phyloP scores from a whole-genome alignment of 2,329 filamentous ascomycete species.

The Diaporthe batatas region DNA sequence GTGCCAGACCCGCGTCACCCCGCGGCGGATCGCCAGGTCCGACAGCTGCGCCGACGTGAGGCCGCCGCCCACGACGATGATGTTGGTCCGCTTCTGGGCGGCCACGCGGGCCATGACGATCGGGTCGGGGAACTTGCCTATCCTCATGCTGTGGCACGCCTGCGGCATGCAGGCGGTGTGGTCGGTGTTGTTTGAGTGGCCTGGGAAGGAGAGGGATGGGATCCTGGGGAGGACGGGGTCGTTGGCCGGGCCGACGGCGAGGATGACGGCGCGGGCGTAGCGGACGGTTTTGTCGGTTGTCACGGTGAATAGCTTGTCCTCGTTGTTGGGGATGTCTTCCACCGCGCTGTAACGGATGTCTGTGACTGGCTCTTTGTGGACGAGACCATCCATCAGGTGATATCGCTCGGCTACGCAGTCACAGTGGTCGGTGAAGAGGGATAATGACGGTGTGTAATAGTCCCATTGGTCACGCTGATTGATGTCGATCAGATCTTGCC shows the following conservation, averaged over 20 bases:
- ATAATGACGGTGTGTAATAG: slow-evolving; percentile 75
- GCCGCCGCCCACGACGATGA: slow-evolving; percentile 81
- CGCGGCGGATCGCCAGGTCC: slow-evolving; percentile 74
- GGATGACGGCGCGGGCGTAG: slow-evolving; percentile 73
- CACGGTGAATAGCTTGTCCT: slow-evolving; percentile 74
- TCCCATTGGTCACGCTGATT: slow-evolving; percentile 78
- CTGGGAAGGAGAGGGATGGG: slow-evolving; percentile 33
- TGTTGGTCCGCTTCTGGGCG: slow-evolving; percentile 64
- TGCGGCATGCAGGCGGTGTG: slow-evolving; percentile 51
- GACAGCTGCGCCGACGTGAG: slow-evolving; percentile 81
- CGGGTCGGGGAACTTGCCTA: slow-evolving; percentile 68
- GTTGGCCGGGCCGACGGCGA: slow-evolving; percentile 79
- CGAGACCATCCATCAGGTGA: slow-evolving; percentile 64
- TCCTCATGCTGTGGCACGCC: slow-evolving; percentile 75
- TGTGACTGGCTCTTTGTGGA: slow-evolving; percentile 71
- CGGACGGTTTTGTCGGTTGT: slow-evolving; percentile 66
- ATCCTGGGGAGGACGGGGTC: slow-evolving; percentile 61
- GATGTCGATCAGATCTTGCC: slow-evolving; percentile 65
- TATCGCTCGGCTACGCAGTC: slow-evolving; percentile 69
- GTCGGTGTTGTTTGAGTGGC: background rate
- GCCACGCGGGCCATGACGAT: slow-evolving; percentile 67
- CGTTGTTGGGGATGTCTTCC: slow-evolving; percentile 57
- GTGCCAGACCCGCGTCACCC: slow-evolving; percentile 77
- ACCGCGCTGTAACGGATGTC: slow-evolving; percentile 72
- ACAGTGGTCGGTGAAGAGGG: slow-evolving; percentile 74